phyloP scores from a whole-genome alignment of 192 early-diverging fungal species.

The Rhizophagus clarus region DNA sequence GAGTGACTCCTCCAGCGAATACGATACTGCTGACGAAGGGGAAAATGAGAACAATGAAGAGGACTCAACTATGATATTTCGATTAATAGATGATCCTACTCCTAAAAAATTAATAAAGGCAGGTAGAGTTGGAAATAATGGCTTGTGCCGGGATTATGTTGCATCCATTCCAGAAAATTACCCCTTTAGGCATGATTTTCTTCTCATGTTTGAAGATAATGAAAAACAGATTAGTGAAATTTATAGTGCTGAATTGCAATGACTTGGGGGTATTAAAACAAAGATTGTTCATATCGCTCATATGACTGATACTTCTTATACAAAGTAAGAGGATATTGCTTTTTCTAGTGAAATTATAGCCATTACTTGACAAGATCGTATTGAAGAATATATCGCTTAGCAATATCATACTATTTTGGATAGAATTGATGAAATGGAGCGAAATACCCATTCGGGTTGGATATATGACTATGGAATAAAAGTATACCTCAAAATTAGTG shows the following conservation, averaged over 20 bases:
- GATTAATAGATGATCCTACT: no score
- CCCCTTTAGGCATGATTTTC: background rate
- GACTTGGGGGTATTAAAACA: background rate
- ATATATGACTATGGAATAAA: background rate
- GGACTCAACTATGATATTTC: no score
- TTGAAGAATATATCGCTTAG: background rate
- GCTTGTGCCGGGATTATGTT: background rate
- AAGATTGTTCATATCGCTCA: background rate
- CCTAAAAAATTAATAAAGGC: no score
- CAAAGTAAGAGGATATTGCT: background rate
- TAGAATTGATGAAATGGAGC: background rate
- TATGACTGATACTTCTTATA: background rate
- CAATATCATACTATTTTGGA: background rate
- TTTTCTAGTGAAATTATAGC: constrained; percentile 2
- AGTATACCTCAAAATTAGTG: constrained; percentile 6
- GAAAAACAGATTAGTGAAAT: constrained; percentile 17
- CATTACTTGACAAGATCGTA: background rate
- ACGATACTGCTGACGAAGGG: no score
- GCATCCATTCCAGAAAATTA: constrained; percentile 3
- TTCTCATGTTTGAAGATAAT: constrained; percentile 4
- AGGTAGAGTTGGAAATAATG: no score
- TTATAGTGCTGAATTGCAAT: background rate
- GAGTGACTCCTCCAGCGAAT: no score
- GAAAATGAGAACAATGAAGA: no score
- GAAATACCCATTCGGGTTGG: background rate